A percentile compares a stretch with the other conserved stretches of the same genome.
Conservation (phyloP, 2,329 filamentous ascomycete genomes). For the Rachicladosporium sp. region DNA sequence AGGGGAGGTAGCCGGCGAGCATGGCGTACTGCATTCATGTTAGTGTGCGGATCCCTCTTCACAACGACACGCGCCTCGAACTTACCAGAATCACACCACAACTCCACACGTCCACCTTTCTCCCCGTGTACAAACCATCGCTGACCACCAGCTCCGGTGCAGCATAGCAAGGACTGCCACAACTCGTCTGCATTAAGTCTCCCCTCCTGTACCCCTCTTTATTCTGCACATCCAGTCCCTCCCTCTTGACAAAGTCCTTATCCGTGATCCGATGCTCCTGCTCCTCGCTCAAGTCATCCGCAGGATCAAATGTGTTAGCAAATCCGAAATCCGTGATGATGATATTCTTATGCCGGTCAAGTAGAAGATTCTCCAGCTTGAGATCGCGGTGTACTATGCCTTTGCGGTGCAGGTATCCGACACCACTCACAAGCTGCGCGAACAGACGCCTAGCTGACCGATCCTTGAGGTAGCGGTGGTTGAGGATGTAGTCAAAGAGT, state of each 20-base stretch:
- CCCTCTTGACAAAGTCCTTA: slow-evolving; percentile 74
- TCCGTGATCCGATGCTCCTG: slow-evolving; percentile 79
- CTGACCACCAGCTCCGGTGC: slow-evolving; percentile 94
- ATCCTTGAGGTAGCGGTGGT: slow-evolving; percentile 93
- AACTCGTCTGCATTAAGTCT: slow-evolving; percentile 98
- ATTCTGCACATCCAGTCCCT: slow-evolving; percentile 63
- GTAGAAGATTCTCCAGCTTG: slow-evolving; percentile 87
- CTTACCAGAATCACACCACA: slow-evolving; percentile 96
- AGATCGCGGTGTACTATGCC: slow-evolving; percentile 95
- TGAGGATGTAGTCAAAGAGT: slow-evolving; percentile 95
- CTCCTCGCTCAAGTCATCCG: slow-evolving; percentile 78
- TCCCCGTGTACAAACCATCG: slow-evolving; percentile 90
- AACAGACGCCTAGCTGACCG: slow-evolving; percentile 81
- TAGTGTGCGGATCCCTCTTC: slow-evolving; percentile 3
- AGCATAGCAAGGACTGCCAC: slow-evolving; percentile 94
- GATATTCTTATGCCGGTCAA: slow-evolving; percentile 95
- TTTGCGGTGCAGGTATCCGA: slow-evolving; percentile 96
- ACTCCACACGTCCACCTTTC: slow-evolving; percentile 98
- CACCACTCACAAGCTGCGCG: slow-evolving; percentile 88
- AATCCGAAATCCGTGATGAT: slow-evolving; percentile 99
- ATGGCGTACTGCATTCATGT: slow-evolving; percentile 70
- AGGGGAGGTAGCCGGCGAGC: slow-evolving; percentile 93
- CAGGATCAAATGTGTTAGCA: slow-evolving; percentile 88
- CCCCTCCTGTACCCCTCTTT: slow-evolving; percentile 65
- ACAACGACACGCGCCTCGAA: too few species aligned